These are phyloP conservation scores for Tephrocybe rancida DNA, from an alignment of 768 basidiomycete species.

Conservation along the genomic window DNA sequence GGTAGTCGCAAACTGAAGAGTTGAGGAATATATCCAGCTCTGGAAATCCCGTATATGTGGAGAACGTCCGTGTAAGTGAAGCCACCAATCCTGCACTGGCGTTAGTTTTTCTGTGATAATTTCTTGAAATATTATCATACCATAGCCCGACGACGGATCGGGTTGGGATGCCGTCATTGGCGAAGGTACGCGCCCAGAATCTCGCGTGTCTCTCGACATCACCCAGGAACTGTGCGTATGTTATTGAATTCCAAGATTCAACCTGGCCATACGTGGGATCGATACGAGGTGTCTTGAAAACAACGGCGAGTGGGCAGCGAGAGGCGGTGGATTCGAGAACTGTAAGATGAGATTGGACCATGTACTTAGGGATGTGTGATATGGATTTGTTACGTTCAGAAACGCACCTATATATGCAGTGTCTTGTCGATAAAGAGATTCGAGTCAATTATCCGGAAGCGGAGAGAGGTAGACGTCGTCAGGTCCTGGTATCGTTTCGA, in stretches of 20 bases:
- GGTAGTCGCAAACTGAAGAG: conserved; percentile 79
- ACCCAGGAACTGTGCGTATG: conserved; percentile 61
- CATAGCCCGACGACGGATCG: conserved; percentile 74
- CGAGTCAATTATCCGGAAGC: conserved; percentile 20
- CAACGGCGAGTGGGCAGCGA: conserved; percentile 48
- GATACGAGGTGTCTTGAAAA: conserved; percentile 61
- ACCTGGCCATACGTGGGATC: conserved; percentile 41
- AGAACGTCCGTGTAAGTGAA: conserved; percentile 72
- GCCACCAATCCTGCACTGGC: conserved; percentile 62
- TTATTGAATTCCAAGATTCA: conserved; percentile 59
- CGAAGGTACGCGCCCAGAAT: conserved; percentile 61
- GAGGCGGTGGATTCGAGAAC: conserved; percentile 60
- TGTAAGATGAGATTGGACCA: conserved; percentile 61
- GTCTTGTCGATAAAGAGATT: conserved; percentile 12
- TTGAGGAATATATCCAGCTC: conserved; percentile 79
- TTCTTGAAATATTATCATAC: conserved; percentile 38
- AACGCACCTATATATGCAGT: conserved; percentile 8
- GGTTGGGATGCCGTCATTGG: conserved; percentile 43
- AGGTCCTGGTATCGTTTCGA: conserved; percentile 28
- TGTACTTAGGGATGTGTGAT: conserved; percentile 19
- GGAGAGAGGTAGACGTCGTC: conserved; percentile 20
- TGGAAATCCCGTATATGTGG: conserved; percentile 73
- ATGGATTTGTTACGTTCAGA: neutral
- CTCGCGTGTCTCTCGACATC: conserved; percentile 70
- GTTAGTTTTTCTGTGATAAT: neutral